These are phyloP conservation scores for Nitzschia inconspicua DNA, from an alignment of 108 stramenopile species.

Conservation along the genomic window DNA sequence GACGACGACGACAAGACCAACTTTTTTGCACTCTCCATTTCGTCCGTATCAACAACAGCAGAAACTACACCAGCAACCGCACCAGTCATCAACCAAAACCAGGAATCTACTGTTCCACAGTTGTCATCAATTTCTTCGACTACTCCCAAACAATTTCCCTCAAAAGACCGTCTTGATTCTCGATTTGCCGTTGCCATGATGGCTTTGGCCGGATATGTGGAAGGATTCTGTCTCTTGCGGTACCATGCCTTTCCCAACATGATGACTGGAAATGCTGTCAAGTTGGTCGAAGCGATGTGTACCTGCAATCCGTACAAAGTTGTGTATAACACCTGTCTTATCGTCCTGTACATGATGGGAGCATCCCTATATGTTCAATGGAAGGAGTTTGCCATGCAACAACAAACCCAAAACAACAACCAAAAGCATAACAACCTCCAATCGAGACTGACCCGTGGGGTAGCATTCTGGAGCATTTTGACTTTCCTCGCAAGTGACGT, in stretches of 20 bases:
- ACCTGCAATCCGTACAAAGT: not conserved
- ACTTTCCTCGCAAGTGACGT: not conserved
- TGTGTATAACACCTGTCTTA: not conserved
- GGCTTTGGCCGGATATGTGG: slow-evolving; percentile 21
- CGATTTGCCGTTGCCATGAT: slow-evolving; percentile 2
- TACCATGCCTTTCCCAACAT: slow-evolving; percentile 28
- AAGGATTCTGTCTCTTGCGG: slow-evolving; percentile 22
- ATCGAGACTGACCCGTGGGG: not conserved
- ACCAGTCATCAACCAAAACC: not conserved
- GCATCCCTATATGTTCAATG: not conserved
- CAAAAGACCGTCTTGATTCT: not conserved
- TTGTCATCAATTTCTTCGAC: too few relatives aligned
- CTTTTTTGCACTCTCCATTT: not conserved
- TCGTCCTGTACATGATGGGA: slow-evolving; percentile 7
- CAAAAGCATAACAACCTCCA: not conserved
- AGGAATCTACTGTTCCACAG: too few relatives aligned
- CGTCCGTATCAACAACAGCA: not conserved
- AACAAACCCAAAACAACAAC: not conserved
- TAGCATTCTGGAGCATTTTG: not conserved
- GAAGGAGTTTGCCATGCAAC: not conserved
- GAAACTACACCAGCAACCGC: not conserved
- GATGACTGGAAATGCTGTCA: slow-evolving; percentile 36
- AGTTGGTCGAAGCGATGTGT: slow-evolving; percentile 7
- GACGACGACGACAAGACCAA: too few relatives aligned
- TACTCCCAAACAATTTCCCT: not conserved